Conservation (phyloP, 1,284 basidiomycete species). For the Puccinia brachypodii region DNA sequence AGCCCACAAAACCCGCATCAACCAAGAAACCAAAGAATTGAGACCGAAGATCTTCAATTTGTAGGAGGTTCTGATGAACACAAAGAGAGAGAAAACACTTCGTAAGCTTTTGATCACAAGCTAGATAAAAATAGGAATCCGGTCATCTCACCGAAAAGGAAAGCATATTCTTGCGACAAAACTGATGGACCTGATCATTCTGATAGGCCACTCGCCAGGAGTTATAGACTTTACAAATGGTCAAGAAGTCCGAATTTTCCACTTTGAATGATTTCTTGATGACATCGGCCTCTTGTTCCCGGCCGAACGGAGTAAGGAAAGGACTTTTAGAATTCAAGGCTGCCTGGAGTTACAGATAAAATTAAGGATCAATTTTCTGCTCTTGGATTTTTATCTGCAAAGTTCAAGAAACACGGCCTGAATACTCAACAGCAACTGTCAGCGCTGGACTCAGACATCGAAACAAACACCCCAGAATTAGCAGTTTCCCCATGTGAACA, state of each 20-base stretch:
- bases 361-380: conserved; percentile 39
- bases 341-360: conserved; percentile 60
- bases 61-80: conserved; percentile 72
- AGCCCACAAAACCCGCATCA: conserved; percentile 38
- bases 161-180: conserved; percentile 79
- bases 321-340: conserved; percentile 90
- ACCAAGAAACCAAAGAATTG: conserved; percentile 45
- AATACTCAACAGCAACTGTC: conserved; percentile 69
- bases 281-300: conserved; percentile 80
- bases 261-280: conserved; percentile 78
- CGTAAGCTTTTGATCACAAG: background rate
- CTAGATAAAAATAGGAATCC: background rate
- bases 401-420: background rate
- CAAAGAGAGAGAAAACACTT: background rate
- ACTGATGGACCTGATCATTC: conserved; percentile 62
- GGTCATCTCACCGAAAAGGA: conserved; percentile 70
- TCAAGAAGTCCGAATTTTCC: conserved; percentile 94
- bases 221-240: conserved; percentile 84
- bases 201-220: conserved; percentile 80
- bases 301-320: conserved; percentile 83
- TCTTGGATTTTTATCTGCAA: background rate
- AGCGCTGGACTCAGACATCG: conserved; percentile 90
- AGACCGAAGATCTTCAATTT: conserved; percentile 86
- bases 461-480: conserved; percentile 81
- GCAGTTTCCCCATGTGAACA: conserved; percentile 92